Evolutionary conservation across 2,329 filamentous ascomycete species (phyloP), one percentile per base, ranked within the genome.

Genomic region (Apiospora aurea): DNA sequence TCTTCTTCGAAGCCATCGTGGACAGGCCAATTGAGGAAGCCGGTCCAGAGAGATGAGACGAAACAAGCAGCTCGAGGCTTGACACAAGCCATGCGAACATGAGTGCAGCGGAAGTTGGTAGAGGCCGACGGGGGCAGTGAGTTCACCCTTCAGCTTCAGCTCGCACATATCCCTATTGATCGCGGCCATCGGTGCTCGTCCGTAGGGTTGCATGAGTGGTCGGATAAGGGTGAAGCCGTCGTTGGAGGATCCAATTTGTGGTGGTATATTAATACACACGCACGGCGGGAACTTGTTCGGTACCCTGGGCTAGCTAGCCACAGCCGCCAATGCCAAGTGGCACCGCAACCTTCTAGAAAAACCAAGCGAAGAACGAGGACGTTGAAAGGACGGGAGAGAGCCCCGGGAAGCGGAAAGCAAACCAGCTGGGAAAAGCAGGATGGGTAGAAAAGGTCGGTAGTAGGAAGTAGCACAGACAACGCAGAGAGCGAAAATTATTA

Each of bases 1-100:
- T 64, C 34, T 64, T 41, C 24, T 41, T 64, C 57, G 57, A 64
- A 64, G 57, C 57, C 34, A 64, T 41, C 57, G 34, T 64, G 57
- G 21, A 41, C 18, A 64, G 29, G 38, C 34, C 57, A 11, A 64
- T 41, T 41, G 34, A 41, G 57, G 18, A 64, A 64, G 57, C 34
- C 29, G 34, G 38, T 6, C 57, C 57, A n/a, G 57, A 64, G 57
- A 29, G 29, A 41, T 41, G 34, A 64, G 57, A 64, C 57, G 57
- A 64, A 64, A 64, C 57, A n/a, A 64, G 57, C 41, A 64, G 57
- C 57, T 24, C n/a, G 57, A 14, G 34, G 57, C 57, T 64, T 21
- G 57, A 38, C 57, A 64, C 57, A 64, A 64, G 57, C 57, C 57
- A 41, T 41, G 34, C 8, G 34, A 3, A n/a, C 57, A 18, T 11